phyloP scores from a whole-genome alignment of 306 rosid genomes.

The Casuarina cunninghamiana region DNA sequence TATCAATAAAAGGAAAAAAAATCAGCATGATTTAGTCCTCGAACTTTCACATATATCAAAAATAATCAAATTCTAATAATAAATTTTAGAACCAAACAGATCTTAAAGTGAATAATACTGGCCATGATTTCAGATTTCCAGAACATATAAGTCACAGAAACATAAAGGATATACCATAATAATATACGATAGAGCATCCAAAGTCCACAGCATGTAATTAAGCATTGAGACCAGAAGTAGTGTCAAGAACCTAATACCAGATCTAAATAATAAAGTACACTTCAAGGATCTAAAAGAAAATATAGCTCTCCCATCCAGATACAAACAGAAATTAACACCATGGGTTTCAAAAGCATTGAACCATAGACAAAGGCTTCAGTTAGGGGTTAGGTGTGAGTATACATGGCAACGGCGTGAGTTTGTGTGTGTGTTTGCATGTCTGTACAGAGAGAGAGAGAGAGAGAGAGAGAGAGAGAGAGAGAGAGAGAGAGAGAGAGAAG shows the following conservation, averaged over 20 bases:
- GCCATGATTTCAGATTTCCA: neutral
- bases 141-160: neutral
- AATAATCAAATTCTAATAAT: neutral
- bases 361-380: neutral
- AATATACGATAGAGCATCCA: too few relatives aligned
- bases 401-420: too few relatives aligned
- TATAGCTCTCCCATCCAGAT: neutral
- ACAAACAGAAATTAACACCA: neutral
- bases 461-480: neutral
- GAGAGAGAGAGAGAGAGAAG: neutral
- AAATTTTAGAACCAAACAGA: neutral
- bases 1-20: constrained; percentile 30
- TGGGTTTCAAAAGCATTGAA: neutral
- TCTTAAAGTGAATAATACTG: neutral
- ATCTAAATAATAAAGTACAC: neutral
- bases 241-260: neutral
- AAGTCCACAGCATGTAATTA: neutral
- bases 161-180: neutral
- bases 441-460: neutral
- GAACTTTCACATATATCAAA: neutral
- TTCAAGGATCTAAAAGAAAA: neutral
- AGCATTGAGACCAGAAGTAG: neutral
- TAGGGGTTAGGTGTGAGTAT: neutral
- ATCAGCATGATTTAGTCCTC: constrained; percentile 21
- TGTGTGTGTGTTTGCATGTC: too few relatives aligned